Percentiles rank a stretch among this genome's conserved stretches.
Conservation (phyloP, 2,329 filamentous ascomycete species). For the Venturia aucupariae region DNA sequence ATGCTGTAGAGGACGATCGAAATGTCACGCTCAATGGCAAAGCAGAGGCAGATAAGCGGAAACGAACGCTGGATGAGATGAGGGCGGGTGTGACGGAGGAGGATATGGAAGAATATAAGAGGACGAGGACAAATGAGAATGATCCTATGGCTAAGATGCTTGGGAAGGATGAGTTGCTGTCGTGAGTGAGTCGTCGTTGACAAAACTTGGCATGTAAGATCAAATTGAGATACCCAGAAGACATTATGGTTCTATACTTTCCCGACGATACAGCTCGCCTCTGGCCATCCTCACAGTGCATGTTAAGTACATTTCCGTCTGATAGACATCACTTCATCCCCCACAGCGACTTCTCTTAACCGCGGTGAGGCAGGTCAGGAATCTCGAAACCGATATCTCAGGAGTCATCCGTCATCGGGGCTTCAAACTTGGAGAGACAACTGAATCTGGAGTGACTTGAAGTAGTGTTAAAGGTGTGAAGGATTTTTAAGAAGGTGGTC, state of each 20-base stretch:
- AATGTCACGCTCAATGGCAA: conserved; percentile 25
- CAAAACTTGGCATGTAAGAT: neutral
- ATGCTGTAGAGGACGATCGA: conserved; percentile 32
- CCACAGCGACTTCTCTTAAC: no score
- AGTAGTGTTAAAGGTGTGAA: neutral
- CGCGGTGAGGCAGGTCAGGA: no score
- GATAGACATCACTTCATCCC: no score
- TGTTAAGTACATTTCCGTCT: no score
- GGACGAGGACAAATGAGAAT: conserved; percentile 61
- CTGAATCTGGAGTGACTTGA: neutral
- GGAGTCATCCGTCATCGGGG: no score
- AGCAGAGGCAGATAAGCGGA: conserved; percentile 43
- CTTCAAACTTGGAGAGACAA: neutral
- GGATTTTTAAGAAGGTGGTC: neutral
- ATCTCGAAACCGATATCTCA: no score
- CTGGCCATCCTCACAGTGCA: no score
- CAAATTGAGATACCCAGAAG: neutral
- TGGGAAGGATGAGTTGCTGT: conserved; percentile 59
- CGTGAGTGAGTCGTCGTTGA: neutral
- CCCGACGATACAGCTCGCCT: no score
- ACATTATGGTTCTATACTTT: neutral
- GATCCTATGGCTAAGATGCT: conserved; percentile 83
- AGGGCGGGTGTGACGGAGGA: conserved; percentile 68
- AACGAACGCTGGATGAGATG: conserved; percentile 71
- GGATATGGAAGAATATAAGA: conserved; percentile 77